A percentile compares a stretch with the other conserved stretches of the same genome.
phyloP scores from a whole-genome alignment of 495 filamentous ascomycete species.

The Gamarada debralockiae region DNA sequence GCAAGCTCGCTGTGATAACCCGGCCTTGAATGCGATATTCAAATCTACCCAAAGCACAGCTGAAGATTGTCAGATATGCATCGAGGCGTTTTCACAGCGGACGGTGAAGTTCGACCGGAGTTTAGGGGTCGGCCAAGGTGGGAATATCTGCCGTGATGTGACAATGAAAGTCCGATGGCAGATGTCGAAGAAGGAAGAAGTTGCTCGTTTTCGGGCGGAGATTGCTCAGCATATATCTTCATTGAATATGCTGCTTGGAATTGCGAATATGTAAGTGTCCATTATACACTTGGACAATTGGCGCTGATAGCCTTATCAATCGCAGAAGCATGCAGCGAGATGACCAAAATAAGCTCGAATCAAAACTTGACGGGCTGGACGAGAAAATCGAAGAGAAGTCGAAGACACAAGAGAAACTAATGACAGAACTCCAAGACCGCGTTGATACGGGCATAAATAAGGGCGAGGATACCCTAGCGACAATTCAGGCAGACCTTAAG shows the following conservation, averaged over 20 bases:
- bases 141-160: slow-evolving; percentile 1
- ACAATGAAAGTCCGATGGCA: not conserved
- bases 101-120: slow-evolving; percentile 1
- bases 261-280: not conserved
- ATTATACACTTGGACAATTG: too few relatives aligned
- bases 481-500: not conserved
- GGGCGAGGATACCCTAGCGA: not conserved
- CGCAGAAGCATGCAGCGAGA: not conserved
- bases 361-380: not conserved
- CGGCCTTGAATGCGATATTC: slow-evolving; percentile 4
- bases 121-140: not conserved
- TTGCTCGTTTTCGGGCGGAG: not conserved
- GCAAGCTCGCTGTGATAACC: not conserved
- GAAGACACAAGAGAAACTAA: not conserved
- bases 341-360: not conserved
- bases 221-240: not conserved
- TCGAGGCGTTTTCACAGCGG: slow-evolving; percentile 3
- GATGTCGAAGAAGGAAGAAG: not conserved
- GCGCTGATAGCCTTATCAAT: not conserved
- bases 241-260: not conserved
- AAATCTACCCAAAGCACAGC: not conserved
- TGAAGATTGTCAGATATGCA: not conserved
- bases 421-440: not conserved
- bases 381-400: not conserved
- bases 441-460: not conserved